phyloP scores from a whole-genome alignment of 805 yeast genomes.

The Pichia scutulata region DNA sequence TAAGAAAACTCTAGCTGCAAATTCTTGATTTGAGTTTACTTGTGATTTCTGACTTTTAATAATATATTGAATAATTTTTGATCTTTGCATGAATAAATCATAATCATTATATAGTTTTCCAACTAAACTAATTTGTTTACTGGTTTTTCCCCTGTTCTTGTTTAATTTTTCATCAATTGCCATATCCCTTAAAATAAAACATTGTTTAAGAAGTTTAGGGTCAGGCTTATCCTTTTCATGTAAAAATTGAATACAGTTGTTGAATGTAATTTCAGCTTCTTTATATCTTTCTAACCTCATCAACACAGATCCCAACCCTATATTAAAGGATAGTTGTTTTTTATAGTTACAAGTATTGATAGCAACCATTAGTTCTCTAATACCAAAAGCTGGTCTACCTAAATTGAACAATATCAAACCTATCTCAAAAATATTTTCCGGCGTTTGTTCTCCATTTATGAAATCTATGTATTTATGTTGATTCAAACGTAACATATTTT shows the following conservation, averaged over 20 bases:
- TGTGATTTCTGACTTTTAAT: not conserved
- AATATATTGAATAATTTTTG: not conserved
- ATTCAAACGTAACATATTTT: not conserved
- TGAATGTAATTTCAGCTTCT: not conserved
- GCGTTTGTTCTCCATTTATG: not conserved
- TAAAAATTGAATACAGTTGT: not conserved
- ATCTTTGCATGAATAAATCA: not conserved
- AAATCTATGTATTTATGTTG: not conserved
- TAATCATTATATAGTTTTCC: not conserved
- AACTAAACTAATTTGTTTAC: not conserved
- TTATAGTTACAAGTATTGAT: not conserved
- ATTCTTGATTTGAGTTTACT: not conserved
- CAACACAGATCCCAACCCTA: not conserved
- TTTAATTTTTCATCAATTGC: not conserved
- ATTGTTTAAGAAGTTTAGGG: not conserved
- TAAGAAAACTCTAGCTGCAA: not conserved
- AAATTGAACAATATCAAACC: not conserved
- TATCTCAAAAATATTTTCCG: not conserved
- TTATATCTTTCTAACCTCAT: not conserved
- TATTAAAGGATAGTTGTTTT: not conserved
- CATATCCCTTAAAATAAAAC: not conserved
- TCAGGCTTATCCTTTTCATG: not conserved
- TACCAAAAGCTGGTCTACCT: not conserved
- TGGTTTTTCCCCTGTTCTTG: not conserved
- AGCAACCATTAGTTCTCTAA: not conserved